Percentiles rank a stretch among this genome's conserved stretches.
Evolutionary conservation across 148 eudicot species (phyloP).

Genomic region (Tetragonia tetragonoides): DNA sequence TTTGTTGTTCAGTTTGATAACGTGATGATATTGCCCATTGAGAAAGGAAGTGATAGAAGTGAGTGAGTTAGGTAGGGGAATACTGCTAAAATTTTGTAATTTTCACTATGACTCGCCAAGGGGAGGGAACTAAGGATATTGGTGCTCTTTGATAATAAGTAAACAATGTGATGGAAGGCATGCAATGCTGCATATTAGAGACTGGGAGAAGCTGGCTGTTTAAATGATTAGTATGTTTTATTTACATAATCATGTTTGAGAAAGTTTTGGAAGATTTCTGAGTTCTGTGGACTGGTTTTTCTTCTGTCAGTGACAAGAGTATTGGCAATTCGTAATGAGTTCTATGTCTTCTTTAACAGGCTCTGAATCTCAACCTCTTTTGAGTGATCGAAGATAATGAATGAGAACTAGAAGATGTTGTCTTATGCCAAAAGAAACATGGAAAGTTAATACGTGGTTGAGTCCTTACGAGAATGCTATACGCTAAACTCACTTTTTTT

Average conservation of each 20-base stretch:
- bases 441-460: not conserved
- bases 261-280: not conserved
- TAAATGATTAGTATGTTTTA: not conserved
- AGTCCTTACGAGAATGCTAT: not conserved
- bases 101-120: too few species aligned
- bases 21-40: not conserved
- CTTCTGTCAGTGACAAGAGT: not conserved
- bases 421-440: not conserved
- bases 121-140: too few species aligned
- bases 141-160: too few species aligned
- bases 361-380: slow-evolving; percentile 52
- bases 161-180: not conserved
- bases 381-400: slow-evolving; percentile 38
- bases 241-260: not conserved
- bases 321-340: not conserved
- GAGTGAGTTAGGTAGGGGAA: not conserved
- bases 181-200: not conserved
- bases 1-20: not conserved
- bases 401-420: not conserved
- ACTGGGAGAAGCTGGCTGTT: not conserved
- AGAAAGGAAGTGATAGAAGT: not conserved
- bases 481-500: not conserved
- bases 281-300: not conserved
- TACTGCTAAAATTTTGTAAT: not conserved
- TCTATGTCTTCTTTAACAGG: slow-evolving; percentile 32